Conservation (phyloP, 352 stramenopile genomes). For the Phytophthora pisi region DNA sequence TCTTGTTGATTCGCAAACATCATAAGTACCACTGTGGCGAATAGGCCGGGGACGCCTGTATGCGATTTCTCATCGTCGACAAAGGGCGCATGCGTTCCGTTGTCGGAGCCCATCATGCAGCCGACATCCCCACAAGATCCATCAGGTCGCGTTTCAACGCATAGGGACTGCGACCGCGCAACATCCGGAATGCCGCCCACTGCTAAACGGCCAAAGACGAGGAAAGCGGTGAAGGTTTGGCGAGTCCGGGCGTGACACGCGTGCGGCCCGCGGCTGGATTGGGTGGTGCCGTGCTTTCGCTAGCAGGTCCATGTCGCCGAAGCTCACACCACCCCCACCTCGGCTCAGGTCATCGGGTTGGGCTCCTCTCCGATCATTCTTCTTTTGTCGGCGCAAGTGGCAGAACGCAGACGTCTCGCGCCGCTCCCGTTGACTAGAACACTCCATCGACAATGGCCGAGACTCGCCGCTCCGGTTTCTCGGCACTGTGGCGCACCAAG, state of each 20-base stretch:
- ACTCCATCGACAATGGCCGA: conserved; percentile 20
- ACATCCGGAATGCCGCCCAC: conserved; percentile 30
- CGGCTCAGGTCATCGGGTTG: background rate
- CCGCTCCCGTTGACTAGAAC: conserved; percentile 1
- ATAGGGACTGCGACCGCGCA: conserved; percentile 19
- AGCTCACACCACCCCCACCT: background rate
- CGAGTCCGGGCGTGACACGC: conserved; percentile 25
- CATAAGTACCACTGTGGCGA: no score
- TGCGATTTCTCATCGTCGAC: background rate
- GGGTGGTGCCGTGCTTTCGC: conserved; percentile 28
- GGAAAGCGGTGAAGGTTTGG: conserved; percentile 10
- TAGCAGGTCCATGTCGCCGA: conserved; percentile 23
- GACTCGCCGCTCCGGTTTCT: conserved; percentile 13
- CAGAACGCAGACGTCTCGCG: background rate
- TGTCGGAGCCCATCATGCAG: conserved; percentile 3
- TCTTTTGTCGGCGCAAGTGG: conserved; percentile 18
- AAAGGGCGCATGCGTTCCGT: conserved; percentile 1
- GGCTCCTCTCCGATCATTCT: conserved; percentile 8
- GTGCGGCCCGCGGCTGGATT: conserved; percentile 13
- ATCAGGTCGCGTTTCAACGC: conserved; percentile 12
- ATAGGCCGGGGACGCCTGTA: no score
- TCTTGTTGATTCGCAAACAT: no score
- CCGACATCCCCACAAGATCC: conserved; percentile 22
- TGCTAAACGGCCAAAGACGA: conserved; percentile 30
- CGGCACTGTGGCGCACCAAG: conserved; percentile 56